Conservation (phyloP, 305 asterid species). For the Fraxinus dipetala region DNA sequence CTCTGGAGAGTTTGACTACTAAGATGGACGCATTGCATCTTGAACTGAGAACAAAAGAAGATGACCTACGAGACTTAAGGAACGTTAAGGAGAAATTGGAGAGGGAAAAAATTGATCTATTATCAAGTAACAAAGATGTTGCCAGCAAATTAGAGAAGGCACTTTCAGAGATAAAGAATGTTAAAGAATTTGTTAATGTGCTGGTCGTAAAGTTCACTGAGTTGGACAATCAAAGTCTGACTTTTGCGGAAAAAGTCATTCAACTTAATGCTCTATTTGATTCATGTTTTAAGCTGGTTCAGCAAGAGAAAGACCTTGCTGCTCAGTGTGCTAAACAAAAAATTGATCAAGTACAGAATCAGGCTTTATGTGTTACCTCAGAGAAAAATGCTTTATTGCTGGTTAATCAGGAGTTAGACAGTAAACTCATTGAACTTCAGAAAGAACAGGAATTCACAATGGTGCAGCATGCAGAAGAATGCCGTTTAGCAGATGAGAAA, state of each 20-base stretch:
- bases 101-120: conserved; percentile 55
- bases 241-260: conserved; percentile 53
- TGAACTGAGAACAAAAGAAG: conserved; percentile 68
- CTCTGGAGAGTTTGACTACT: conserved; percentile 54
- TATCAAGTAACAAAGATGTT: conserved; percentile 50
- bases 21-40: conserved; percentile 62
- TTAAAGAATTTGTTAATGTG: conserved; percentile 58
- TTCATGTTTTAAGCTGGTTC: conserved; percentile 58
- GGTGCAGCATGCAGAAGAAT: conserved; percentile 96
- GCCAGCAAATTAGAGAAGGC: conserved; percentile 54
- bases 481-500: conserved; percentile 73
- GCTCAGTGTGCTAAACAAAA: conserved; percentile 59
- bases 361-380: conserved; percentile 38
- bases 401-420: conserved; percentile 58
- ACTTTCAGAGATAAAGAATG: conserved; percentile 53
- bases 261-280: conserved; percentile 66
- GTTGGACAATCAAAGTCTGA: conserved; percentile 69
- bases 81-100: conserved; percentile 50
- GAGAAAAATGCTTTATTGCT: conserved; percentile 63
- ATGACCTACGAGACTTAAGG: conserved; percentile 44
- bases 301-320: conserved; percentile 65
- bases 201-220: conserved; percentile 60
- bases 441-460: conserved; percentile 75
- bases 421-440: conserved; percentile 70
- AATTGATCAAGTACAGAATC: conserved; percentile 56